Evolutionary conservation across 495 filamentous ascomycete species (phyloP).

Genomic region (Aspergillus sclerotiicarbonarius): DNA sequence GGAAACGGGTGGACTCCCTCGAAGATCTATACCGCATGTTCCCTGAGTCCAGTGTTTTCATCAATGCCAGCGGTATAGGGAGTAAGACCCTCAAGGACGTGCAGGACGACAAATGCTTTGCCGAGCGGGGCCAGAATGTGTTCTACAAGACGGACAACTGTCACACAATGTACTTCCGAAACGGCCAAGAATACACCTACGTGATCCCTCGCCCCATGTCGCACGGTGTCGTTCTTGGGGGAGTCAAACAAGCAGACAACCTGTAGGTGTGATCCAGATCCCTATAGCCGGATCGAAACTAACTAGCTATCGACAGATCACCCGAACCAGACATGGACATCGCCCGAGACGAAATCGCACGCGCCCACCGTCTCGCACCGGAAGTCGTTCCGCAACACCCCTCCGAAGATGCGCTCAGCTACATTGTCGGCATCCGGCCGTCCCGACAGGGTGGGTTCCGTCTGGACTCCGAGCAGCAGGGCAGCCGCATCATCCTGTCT

Average conservation of each 20-base stretch:
- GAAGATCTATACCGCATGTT: conserved; percentile 39
- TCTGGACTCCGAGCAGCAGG: conserved; percentile 33
- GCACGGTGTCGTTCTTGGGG: conserved; percentile 45
- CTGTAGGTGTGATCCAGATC: conserved; percentile 25
- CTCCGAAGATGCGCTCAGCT: conserved; percentile 26
- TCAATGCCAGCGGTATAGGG: conserved; percentile 45
- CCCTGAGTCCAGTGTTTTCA: conserved; percentile 38
- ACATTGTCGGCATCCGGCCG: conserved; percentile 44
- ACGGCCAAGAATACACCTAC: conserved; percentile 50
- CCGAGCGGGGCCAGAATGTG: conserved; percentile 46
- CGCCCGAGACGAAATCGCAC: conserved; percentile 40
- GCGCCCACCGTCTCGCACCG: conserved; percentile 40
- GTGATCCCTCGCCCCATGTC: conserved; percentile 47
- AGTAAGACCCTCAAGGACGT: conserved; percentile 39
- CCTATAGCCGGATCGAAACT: not conserved
- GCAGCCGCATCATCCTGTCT: conserved; percentile 29
- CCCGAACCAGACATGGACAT: conserved; percentile 40
- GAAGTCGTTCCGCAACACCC: conserved; percentile 39
- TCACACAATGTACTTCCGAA: conserved; percentile 39
- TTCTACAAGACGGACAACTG: conserved; percentile 34
- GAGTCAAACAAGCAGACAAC: conserved; percentile 42
- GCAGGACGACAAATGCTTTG: conserved; percentile 37
- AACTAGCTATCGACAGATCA: conserved; percentile 20
- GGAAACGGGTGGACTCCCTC: conserved; percentile 37
- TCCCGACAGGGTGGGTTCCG: conserved; percentile 40